These are phyloP conservation scores for Pyracantha coccinea DNA, from an alignment of 331 rosid species.

Conservation along the genomic window DNA sequence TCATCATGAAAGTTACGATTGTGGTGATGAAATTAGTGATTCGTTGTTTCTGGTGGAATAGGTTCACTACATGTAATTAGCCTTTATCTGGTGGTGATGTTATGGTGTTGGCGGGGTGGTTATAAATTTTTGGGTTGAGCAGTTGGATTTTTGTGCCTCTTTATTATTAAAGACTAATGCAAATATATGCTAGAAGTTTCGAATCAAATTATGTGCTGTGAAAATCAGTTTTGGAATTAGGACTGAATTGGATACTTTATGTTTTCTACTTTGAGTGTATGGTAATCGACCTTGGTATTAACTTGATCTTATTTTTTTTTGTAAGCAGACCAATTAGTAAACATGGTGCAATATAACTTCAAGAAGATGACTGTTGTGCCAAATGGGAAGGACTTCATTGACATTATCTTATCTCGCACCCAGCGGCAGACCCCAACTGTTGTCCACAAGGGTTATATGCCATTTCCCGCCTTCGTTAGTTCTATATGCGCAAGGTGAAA, in stretches of 20 bases:
- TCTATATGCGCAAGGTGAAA: slow-evolving; percentile 76
- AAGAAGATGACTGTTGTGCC: slow-evolving; percentile 79
- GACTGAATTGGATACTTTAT: too few relatives aligned
- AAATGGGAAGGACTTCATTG: slow-evolving; percentile 62
- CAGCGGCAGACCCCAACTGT: slow-evolving; percentile 76
- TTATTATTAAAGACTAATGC: not conserved
- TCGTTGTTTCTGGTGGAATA: not conserved
- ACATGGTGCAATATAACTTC: slow-evolving; percentile 72
- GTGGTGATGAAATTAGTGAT: not conserved
- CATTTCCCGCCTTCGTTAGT: slow-evolving; percentile 53
- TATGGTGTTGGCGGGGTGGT: not conserved
- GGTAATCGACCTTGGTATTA: not conserved
- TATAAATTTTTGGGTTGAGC: not conserved
- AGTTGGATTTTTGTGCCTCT: not conserved
- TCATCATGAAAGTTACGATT: not conserved
- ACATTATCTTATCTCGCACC: slow-evolving; percentile 70
- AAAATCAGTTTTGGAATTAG: not conserved
- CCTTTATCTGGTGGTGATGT: not conserved
- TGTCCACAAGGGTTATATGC: slow-evolving; percentile 75
- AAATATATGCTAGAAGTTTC: not conserved
- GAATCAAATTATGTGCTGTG: not conserved
- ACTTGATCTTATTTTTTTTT: not conserved
- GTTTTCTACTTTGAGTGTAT: not conserved
- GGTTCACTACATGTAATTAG: not conserved
- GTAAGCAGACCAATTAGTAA: not conserved